Base-by-base conservation (phyloP, 148 eudicot species). In the Rhododendron mucronatum region DNA sequence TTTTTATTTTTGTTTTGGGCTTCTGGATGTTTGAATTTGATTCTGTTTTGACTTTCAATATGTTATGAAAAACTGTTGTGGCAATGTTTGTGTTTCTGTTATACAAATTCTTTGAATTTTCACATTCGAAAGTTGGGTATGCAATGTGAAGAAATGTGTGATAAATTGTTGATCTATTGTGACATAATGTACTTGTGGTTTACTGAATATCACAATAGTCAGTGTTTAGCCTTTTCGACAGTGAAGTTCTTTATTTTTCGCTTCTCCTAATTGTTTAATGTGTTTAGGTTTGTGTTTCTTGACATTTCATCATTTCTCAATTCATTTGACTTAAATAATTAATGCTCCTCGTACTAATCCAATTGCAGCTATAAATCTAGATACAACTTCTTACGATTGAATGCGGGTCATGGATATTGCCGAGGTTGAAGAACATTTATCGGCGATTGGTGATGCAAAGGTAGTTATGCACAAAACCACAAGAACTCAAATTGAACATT, bases 361-460 rank as follows among this genome's bases (percentile, higher is more conserved):
- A 69, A 26, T 69, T 78, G 71, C 48, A 14, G 73, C 10, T 73
- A 4, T 37, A 55, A 73, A 21, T 28, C 59, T 53, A 28, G 1
- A 18, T 84, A 82, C 63, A 81, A 0, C 86, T 87, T 82, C 80
- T 76, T 85, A 84, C 44, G 37, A 44, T 69, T 85, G 57, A 39
- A 50, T 83, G 35, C 50, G 67, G 79, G 83, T 84, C 59, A 95
- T 96, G 99, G 99, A 95, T 63, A 80, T 82, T 85, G 87, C 91
- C 21, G 99, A 96, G 88, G 85, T 92, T 80, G 99, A 95, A 86
- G 99, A 96, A 82, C 93, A 65, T 78, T 91, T 95, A 55, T 89
- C 91, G 57, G 90, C 95, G 9, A 87, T 95, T 39, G 94, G 98
- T 83, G 96, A 95, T 90, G 92, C 99, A 82, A 96, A 96, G 99